A percentile compares a stretch with the other conserved stretches of the same genome.
Conservation (phyloP, 2,329 filamentous ascomycete species). For the Beauveria sp. region DNA sequence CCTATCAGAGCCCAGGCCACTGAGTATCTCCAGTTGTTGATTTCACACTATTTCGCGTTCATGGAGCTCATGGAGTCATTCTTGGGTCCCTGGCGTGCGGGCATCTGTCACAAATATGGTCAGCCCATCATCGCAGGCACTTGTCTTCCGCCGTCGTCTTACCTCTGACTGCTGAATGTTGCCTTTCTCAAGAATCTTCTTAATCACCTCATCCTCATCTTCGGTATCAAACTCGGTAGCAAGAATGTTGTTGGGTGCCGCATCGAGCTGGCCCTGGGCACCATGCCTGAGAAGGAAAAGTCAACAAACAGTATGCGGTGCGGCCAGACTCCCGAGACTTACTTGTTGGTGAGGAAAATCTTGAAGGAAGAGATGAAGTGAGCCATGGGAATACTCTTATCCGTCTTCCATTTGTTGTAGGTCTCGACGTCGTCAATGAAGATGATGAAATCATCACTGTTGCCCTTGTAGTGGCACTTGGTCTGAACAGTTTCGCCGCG, state of each 20-base stretch:
- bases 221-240: slow-evolving; percentile 83
- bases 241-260: slow-evolving; percentile 65
- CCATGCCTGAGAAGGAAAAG: slow-evolving; percentile 57
- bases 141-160: slow-evolving; percentile 14
- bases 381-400: slow-evolving; percentile 70
- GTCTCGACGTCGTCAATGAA: slow-evolving; percentile 53
- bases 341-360: slow-evolving; percentile 87
- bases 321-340: slow-evolving; percentile 31
- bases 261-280: slow-evolving; percentile 69
- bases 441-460: slow-evolving; percentile 50
- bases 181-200: slow-evolving; percentile 73
- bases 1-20: too few relatives aligned
- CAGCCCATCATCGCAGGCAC: slow-evolving; percentile 9
- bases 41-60: slow-evolving; percentile 29
- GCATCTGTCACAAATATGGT: slow-evolving; percentile 31
- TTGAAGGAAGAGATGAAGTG: slow-evolving; percentile 85
- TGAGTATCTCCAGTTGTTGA: too few relatives aligned
- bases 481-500: slow-evolving; percentile 62
- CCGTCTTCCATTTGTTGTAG: slow-evolving; percentile 74
- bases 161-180: slow-evolving; percentile 55
- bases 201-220: slow-evolving; percentile 72
- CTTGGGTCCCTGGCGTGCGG: slow-evolving; percentile 43
- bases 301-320: slow-evolving; percentile 12
- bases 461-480: slow-evolving; percentile 84
- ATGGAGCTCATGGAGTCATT: slow-evolving; percentile 44